phyloP scores from a whole-genome alignment of 2,329 filamentous ascomycete species.

The Calycina marina region DNA sequence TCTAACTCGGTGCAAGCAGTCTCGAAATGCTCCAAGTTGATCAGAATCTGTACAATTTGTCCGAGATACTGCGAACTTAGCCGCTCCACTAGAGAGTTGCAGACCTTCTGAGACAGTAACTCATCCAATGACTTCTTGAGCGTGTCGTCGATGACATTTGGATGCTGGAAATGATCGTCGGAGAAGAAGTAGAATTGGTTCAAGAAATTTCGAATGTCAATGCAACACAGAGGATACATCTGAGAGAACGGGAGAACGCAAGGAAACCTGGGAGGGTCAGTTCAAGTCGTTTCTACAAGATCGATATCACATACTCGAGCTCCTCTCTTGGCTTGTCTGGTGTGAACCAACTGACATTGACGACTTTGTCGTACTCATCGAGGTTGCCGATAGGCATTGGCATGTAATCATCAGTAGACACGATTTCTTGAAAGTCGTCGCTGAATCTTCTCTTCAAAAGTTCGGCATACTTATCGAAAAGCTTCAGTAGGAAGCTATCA shows the following conservation, averaged over 20 bases:
- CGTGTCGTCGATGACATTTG: conserved; percentile 79
- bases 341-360: conserved; percentile 91
- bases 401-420: conserved; percentile 97
- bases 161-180: conserved; percentile 88
- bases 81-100: conserved; percentile 74
- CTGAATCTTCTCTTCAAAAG: conserved; percentile 83
- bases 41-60: conserved; percentile 96
- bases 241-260: conserved; percentile 95
- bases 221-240: conserved; percentile 98
- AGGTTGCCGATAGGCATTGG: conserved; percentile 88
- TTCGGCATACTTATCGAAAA: conserved; percentile 84
- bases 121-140: conserved; percentile 86
- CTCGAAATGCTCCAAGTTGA: conserved; percentile 95
- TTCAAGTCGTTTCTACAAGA: no score
- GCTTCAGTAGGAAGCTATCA: conserved; percentile 68
- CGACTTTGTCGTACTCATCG: conserved; percentile 90
- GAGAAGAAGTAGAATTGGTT: conserved; percentile 98
- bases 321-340: conserved; percentile 67
- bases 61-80: conserved; percentile 87
- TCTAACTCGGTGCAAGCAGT: conserved; percentile 83
- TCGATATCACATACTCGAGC: conserved; percentile 44
- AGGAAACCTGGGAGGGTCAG: conserved; percentile 49
- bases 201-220: conserved; percentile 92
- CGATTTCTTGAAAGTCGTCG: conserved; percentile 86
- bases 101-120: conserved; percentile 84